Base-by-base conservation (phyloP, 2,329 filamentous ascomycete genomes). In the Aspergillus vadensis region DNA sequence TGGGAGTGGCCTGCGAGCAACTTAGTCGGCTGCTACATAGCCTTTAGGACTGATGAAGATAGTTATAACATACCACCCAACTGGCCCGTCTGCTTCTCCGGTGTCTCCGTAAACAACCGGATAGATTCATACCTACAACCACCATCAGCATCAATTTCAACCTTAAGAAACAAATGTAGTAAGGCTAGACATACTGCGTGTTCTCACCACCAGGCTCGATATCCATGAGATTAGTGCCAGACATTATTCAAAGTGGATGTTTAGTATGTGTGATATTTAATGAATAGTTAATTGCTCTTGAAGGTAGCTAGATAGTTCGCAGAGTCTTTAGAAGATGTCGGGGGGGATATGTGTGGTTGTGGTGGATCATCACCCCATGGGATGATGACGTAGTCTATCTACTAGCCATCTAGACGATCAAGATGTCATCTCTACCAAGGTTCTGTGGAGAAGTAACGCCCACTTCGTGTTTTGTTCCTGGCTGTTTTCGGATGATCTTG, bases 161-260 rank as follows among this genome's bases (percentile, higher is more conserved):
- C 0, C 7, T 27, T 8, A 6, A 7, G 25, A 27, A 27, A 27
- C 7, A 27, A 8, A 8, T 27, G 25, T 27, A 27, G 6, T 27
- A 1, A 27, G 7, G 25, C 19, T 23, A 54, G 17, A 55, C 76
- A 57, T 78, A 86, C 81, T 86, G 86, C 4, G 82, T 83, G 60
- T 80, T 80, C 72, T 88, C 85, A 65, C 86, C 86, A 69, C 86
- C 86, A 17, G 79, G 78, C 59, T 82, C 82, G 30, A 83, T 87
- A 66, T 86, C 81, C 80, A 88, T 83, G 44, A 88, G 76, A 64
- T 81, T 80, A 17, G 77, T 74, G 62, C 72, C 67, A 8, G 82
- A 80, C 83, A 86, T 85, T 9, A 19, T 65, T 39, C 27, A 21
- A 14, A 36, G 32, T 36, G 5, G 32, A 5, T 6, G 2, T 36